Evolutionary conservation across 495 filamentous ascomycete genomes (phyloP).

Genomic region (Neurospora tetrasperma): DNA sequence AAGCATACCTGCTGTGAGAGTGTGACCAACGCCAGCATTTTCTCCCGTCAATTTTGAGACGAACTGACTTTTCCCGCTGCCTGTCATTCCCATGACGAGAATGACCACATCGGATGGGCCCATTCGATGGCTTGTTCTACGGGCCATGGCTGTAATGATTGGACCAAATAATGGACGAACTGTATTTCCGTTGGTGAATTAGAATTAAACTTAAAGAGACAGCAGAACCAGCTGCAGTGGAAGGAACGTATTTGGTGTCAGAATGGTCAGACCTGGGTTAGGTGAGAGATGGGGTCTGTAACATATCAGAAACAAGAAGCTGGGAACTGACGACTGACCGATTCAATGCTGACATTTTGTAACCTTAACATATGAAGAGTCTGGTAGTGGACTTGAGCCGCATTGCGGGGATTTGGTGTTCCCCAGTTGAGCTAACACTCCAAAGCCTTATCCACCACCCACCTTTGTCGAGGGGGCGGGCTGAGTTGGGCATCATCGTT

Average conservation of each 20-base stretch:
- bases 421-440: not conserved
- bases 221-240: not conserved
- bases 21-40: slow-evolving; percentile 13
- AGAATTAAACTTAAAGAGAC: not conserved
- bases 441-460: not conserved
- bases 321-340: not conserved
- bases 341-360: not conserved
- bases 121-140: not conserved
- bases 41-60: slow-evolving; percentile 20
- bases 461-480: not conserved
- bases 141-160: not conserved
- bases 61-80: slow-evolving; percentile 31
- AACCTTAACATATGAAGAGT: not conserved
- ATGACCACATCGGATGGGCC: slow-evolving; percentile 1
- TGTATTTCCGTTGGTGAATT: not conserved
- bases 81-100: slow-evolving; percentile 28
- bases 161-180: not conserved
- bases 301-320: not conserved
- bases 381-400: not conserved
- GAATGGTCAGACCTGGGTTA: not conserved
- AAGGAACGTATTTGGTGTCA: not conserved
- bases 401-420: not conserved
- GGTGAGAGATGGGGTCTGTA: not conserved
- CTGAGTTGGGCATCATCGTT: not conserved
- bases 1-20: slow-evolving; percentile 18